Percentiles rank a stretch among this genome's conserved stretches.
Conservation (phyloP, 495 filamentous ascomycete genomes). For the Daldinia caldariorum region DNA sequence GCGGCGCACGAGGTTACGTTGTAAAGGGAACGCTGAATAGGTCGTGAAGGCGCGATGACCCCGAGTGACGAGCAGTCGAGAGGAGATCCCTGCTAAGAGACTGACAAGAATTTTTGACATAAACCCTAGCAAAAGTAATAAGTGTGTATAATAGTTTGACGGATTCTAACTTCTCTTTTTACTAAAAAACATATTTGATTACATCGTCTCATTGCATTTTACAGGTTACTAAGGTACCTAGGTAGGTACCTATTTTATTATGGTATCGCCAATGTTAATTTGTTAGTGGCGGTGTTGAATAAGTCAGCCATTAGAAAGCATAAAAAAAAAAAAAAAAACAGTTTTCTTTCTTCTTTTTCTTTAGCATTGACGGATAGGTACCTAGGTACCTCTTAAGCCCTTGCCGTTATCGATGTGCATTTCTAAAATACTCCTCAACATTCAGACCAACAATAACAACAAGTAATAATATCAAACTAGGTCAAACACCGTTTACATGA, state of each 20-base stretch:
- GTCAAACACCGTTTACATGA: neutral
- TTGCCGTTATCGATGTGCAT: neutral
- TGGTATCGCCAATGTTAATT: slow-evolving; percentile 5
- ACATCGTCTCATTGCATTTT: neutral
- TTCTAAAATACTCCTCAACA: neutral
- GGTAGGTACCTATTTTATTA: neutral
- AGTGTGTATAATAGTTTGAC: neutral
- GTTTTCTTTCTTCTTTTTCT: neutral
- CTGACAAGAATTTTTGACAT: slow-evolving; percentile 6
- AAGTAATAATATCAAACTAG: no score
- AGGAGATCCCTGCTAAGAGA: neutral
- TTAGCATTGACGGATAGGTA: no score
- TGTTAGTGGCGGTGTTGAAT: slow-evolving; percentile 14
- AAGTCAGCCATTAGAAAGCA: slow-evolving; percentile 47
- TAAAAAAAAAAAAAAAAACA: no score
- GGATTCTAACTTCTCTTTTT: neutral
- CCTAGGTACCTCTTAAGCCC: neutral
- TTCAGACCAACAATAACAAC: neutral
- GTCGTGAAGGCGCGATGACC: neutral
- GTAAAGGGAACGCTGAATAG: neutral
- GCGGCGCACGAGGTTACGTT: neutral
- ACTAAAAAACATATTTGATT: neutral
- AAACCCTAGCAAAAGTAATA: slow-evolving; percentile 16
- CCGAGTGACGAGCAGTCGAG: neutral
- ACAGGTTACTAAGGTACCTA: no score